Conservation (phyloP, 345 rosid species). For the Durio zibethinus region DNA sequence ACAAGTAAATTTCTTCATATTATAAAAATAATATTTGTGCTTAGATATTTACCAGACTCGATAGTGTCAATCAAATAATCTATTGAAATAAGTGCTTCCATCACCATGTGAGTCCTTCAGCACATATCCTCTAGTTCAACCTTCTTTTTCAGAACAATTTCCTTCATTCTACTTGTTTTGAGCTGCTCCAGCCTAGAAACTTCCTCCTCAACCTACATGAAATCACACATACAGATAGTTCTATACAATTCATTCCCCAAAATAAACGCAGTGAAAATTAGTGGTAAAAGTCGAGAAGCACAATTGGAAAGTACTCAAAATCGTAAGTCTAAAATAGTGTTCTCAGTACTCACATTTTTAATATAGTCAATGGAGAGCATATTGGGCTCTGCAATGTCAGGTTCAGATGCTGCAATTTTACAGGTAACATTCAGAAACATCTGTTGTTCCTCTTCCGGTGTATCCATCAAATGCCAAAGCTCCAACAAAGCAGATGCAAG, state of each 20-base stretch:
- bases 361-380: slow-evolving; percentile 51
- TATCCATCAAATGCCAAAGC: slow-evolving; percentile 72
- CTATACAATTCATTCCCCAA: not conserved
- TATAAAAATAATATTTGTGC: not conserved
- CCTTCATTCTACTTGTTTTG: slow-evolving; percentile 62
- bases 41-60: slow-evolving; percentile 42
- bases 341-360: slow-evolving; percentile 56
- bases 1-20: not conserved
- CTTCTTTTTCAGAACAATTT: slow-evolving; percentile 61
- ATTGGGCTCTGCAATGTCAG: slow-evolving; percentile 50
- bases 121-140: slow-evolving; percentile 67
- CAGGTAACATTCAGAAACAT: slow-evolving; percentile 49
- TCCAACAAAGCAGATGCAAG: slow-evolving; percentile 57
- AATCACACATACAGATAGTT: not conserved
- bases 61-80: slow-evolving; percentile 48
- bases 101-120: slow-evolving; percentile 58
- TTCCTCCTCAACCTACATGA: slow-evolving; percentile 60
- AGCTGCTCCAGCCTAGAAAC: slow-evolving; percentile 53
- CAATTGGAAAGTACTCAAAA: not conserved
- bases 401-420: slow-evolving; percentile 48
- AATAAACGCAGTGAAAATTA: not conserved
- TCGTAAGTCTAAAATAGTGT: not conserved
- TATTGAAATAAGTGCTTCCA: slow-evolving; percentile 30
- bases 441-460: slow-evolving; percentile 56
- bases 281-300: not conserved